A percentile compares a stretch with the other conserved stretches of the same genome.
Evolutionary conservation across 306 rosid species (phyloP).

Genomic region (Quercus bicolor): DNA sequence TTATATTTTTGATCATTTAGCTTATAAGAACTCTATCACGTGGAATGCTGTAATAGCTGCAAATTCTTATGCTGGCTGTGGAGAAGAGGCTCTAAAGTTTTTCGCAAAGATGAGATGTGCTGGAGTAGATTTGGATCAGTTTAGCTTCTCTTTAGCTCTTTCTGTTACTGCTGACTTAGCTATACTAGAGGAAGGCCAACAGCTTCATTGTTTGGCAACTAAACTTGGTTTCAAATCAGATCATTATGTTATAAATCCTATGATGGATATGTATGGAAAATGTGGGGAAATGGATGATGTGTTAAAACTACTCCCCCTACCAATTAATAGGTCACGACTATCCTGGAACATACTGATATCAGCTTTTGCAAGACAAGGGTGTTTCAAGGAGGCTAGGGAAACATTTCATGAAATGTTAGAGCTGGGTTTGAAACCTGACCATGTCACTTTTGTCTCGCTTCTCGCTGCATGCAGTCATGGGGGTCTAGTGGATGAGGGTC

Average conservation of each 20-base stretch:
- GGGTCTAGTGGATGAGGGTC: conserved; percentile 91
- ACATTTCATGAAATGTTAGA: conserved; percentile 73
- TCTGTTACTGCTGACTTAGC: conserved; percentile 73
- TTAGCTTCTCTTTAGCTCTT: conserved; percentile 70
- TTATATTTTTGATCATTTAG: conserved; percentile 50
- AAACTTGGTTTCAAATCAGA: conserved; percentile 76
- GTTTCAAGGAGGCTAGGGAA: conserved; percentile 58
- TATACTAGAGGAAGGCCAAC: conserved; percentile 85
- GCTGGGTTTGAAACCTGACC: conserved; percentile 67
- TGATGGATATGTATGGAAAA: conserved; percentile 96
- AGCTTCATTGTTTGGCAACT: conserved; percentile 63
- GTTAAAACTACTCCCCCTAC: conserved; percentile 53
- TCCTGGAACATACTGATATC: conserved; percentile 95
- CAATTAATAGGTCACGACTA: conserved; percentile 48
- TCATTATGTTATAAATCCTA: conserved; percentile 62
- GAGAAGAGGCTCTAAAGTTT: conserved; percentile 77
- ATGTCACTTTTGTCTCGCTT: conserved; percentile 87
- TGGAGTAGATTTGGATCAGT: conserved; percentile 67
- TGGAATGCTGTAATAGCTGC: conserved; percentile 91
- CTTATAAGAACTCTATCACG: conserved; percentile 52
- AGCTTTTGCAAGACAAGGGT: conserved; percentile 77
- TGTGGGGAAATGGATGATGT: conserved; percentile 85
- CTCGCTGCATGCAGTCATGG: conserved; percentile 90
- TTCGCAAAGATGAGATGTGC: conserved; percentile 51
- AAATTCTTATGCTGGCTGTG: conserved; percentile 64